These are phyloP conservation scores for Elsinoe necatrix DNA, from an alignment of 2,329 filamentous ascomycete genomes.

Conservation along the genomic window DNA sequence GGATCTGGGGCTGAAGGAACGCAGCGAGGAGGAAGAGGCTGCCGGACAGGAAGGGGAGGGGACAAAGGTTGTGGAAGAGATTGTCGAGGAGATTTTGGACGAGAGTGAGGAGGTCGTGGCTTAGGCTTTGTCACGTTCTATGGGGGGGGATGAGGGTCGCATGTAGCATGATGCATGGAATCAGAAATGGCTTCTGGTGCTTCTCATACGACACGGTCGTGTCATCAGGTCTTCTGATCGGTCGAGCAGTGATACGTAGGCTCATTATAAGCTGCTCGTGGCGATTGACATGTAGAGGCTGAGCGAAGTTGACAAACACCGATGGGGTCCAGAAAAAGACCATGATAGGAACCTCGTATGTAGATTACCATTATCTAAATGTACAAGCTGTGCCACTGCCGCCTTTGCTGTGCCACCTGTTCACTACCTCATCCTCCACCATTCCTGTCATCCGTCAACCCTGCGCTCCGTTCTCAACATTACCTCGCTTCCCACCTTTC, in stretches of 20 bases:
- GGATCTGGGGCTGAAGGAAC: constrained; percentile 55
- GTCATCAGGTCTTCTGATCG: too few relatives aligned
- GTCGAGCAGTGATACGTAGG: too few relatives aligned
- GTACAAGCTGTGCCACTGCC: not conserved
- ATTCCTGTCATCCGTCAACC: not conserved
- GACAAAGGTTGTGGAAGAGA: constrained; percentile 55
- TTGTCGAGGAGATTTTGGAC: constrained; percentile 84
- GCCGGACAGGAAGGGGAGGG: constrained; percentile 45
- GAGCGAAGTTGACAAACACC: too few relatives aligned
- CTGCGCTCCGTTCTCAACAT: not conserved
- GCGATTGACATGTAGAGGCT: too few relatives aligned
- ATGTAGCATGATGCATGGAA: not conserved
- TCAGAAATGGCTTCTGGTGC: not conserved
- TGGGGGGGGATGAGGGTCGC: not conserved
- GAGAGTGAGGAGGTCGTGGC: constrained; percentile 73
- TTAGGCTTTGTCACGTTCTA: not conserved
- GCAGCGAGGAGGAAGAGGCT: constrained; percentile 55
- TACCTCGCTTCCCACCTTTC: not conserved
- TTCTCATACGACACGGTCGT: too few relatives aligned
- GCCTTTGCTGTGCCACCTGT: not conserved
- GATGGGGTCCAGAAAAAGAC: too few relatives aligned
- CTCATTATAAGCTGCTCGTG: too few relatives aligned
- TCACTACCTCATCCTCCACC: not conserved
- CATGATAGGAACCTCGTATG: constrained; percentile 1
- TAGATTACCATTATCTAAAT: constrained; percentile 13